phyloP scores from a whole-genome alignment of 768 basidiomycete species.

The Phlebiopsis flavidoalba region DNA sequence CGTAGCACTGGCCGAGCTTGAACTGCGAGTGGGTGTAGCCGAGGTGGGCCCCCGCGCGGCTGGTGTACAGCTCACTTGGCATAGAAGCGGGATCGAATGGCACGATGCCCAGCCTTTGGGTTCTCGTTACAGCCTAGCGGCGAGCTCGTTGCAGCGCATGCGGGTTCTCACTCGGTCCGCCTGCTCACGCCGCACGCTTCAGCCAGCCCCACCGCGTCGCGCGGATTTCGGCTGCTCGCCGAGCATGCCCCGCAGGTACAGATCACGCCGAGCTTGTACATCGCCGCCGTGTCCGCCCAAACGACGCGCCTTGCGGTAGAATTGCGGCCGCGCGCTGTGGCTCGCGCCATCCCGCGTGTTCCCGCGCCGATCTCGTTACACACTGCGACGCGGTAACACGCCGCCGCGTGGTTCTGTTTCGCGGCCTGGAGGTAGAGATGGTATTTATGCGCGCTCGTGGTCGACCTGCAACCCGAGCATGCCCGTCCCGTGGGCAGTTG shows the following conservation, averaged over 20 bases:
- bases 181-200: slow-evolving; percentile 89
- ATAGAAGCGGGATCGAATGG: slow-evolving; percentile 79
- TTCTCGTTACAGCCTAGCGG: slow-evolving; percentile 77
- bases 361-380: slow-evolving; percentile 99
- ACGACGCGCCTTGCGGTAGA: slow-evolving; percentile 91
- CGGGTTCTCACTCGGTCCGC: slow-evolving; percentile 97
- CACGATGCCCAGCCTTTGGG: slow-evolving; percentile 59
- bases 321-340: slow-evolving; percentile 87
- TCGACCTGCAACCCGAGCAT: slow-evolving; percentile 94
- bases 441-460: slow-evolving; percentile 93
- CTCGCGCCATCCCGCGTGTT: slow-evolving; percentile 84
- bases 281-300: slow-evolving; percentile 93
- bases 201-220: slow-evolving; percentile 96
- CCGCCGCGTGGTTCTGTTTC: slow-evolving; percentile 94
- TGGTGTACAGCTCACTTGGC: slow-evolving; percentile 69
- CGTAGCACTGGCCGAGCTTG: slow-evolving; percentile 93
- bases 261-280: slow-evolving; percentile 99
- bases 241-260: slow-evolving; percentile 78
- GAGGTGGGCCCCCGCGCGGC: slow-evolving; percentile 79
- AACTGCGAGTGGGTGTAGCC: slow-evolving; percentile 93
- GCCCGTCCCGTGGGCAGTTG: slow-evolving; percentile 94
- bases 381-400: slow-evolving; percentile 94
- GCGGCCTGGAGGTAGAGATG: slow-evolving; percentile 95
- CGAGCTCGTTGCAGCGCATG: slow-evolving; percentile 97
- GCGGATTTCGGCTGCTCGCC: slow-evolving; percentile 79